Evolutionary conservation across 805 yeast genomes (phyloP), one percentile per base, ranked within the genome.

Genomic region (Sporopachydermia lactativora): DNA sequence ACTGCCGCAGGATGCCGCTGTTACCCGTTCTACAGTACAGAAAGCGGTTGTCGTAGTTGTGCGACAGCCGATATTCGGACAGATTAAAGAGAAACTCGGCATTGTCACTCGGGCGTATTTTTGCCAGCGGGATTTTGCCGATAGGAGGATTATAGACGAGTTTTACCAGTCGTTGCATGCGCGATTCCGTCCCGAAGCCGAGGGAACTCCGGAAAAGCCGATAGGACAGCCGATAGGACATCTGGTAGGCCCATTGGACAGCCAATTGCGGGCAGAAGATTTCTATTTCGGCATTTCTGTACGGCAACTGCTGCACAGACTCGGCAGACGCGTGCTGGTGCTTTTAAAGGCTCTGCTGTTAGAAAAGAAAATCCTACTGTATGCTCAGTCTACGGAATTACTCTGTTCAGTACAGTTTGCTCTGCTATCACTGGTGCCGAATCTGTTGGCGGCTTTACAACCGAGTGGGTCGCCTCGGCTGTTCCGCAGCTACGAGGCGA

Each of bases 41-140:
- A 92, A 92, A 53, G 79, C 95, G 0, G 73, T 92, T 18, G 95
- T 92, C 3, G 77, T 92, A 34, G 71, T 92, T n/a, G 72, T 82
- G 3, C 70, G 83, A 43, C 80, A 81, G 55, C 97, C 98, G 1
- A 75, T 92, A 2, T 85, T 84, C 52, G 80, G 82, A 11, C 94
- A 86, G 45, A 74, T 92, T 43, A 81, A 80, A 52, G 96, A 92
- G 50, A 92, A 92, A 57, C 61, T 92, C 46, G 80, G 94, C 38
- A 84, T 92, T 17, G 83, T 89, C 19, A 88, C 97, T 0, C 75
- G 78, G 44, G 81, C 86, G 1, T 89, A 77, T 58, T 92, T 92
- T 53, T 66, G 75, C 39, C 98, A 92, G 53, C 73, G 70, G 38
- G 75, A 81, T 53, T 83, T 92, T 49, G 65, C 67, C 18, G 94